Conservation (phyloP, 2,329 filamentous ascomycete genomes). For the Phyllosticta citribraziliensis region DNA sequence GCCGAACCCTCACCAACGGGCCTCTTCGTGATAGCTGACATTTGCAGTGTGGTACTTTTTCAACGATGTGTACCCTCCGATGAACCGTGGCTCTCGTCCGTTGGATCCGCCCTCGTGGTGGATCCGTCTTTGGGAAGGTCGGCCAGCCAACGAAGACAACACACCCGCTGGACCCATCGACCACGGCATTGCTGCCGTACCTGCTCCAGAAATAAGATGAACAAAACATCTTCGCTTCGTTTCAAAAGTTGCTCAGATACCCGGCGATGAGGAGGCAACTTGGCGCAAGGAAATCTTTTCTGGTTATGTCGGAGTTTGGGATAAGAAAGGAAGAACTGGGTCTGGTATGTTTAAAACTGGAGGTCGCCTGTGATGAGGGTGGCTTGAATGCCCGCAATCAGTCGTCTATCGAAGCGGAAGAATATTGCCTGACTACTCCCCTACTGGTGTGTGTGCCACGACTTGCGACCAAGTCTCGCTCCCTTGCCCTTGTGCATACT, state of each 20-base stretch:
- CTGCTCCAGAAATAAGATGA: constrained; percentile 5
- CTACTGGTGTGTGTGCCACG: no score
- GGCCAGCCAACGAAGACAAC: constrained; percentile 12
- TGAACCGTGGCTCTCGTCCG: constrained; percentile 75
- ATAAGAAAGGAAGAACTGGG: neutral
- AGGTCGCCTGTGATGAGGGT: neutral
- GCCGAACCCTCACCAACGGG: constrained; percentile 13
- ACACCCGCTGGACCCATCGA: constrained; percentile 7
- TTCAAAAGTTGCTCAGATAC: neutral
- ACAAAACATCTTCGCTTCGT: neutral
- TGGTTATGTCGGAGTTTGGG: neutral
- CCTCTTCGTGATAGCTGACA: neutral
- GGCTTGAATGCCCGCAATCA: neutral
- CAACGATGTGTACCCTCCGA: constrained; percentile 85
- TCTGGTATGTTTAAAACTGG: neutral
- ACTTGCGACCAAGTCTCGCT: no score
- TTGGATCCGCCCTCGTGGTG: constrained; percentile 87
- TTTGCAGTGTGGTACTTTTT: constrained; percentile 85
- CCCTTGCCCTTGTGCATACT: neutral
- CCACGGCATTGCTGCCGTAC: constrained; percentile 6
- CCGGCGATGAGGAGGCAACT: neutral
- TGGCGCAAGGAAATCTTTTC: neutral
- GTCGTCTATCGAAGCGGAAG: neutral
- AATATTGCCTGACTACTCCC: no score
- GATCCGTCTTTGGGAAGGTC: constrained; percentile 66